A percentile compares a stretch with the other conserved stretches of the same genome.
phyloP scores from a whole-genome alignment of 345 rosid species.

The Gossypium australe region DNA sequence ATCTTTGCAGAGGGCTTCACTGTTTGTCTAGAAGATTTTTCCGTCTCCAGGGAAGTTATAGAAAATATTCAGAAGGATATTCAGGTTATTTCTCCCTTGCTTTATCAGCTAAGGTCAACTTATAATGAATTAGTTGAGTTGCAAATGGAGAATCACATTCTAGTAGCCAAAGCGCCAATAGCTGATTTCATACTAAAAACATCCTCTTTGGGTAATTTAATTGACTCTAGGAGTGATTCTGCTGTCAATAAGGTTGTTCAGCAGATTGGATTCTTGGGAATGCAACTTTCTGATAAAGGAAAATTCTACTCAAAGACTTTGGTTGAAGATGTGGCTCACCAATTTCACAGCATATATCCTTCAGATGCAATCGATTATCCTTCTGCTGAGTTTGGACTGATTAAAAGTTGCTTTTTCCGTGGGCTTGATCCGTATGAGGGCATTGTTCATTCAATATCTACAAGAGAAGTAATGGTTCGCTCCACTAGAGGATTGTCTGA shows the following conservation, averaged over 20 bases:
- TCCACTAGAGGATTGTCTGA: conserved; percentile 89
- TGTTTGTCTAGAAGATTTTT: conserved; percentile 65
- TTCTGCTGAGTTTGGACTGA: conserved; percentile 67
- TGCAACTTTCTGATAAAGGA: conserved; percentile 79
- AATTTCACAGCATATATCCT: conserved; percentile 55
- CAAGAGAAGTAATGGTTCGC: conserved; percentile 85
- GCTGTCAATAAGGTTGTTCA: conserved; percentile 68
- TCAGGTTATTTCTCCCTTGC: conserved; percentile 44
- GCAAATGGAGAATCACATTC: conserved; percentile 70
- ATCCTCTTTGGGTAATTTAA: conserved; percentile 58
- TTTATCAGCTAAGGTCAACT: conserved; percentile 47
- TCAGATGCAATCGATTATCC: conserved; percentile 39
- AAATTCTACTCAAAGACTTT: conserved; percentile 71
- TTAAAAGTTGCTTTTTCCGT: conserved; percentile 65
- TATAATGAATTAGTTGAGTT: conserved; percentile 59
- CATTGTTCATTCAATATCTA: conserved; percentile 76
- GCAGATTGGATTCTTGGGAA: conserved; percentile 81
- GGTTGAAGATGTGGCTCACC: conserved; percentile 68
- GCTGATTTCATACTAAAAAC: conserved; percentile 50
- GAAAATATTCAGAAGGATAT: conserved; percentile 32
- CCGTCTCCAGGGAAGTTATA: conserved; percentile 39
- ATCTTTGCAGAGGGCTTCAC: conserved; percentile 62
- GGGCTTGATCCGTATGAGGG: conserved; percentile 93
- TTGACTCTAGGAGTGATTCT: conserved; percentile 78
- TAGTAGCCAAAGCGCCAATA: conserved; percentile 39